Evolutionary conservation across 2,329 filamentous ascomycete genomes (phyloP), one percentile per base, ranked within the genome.

Genomic region (Diaporthe sp.): DNA sequence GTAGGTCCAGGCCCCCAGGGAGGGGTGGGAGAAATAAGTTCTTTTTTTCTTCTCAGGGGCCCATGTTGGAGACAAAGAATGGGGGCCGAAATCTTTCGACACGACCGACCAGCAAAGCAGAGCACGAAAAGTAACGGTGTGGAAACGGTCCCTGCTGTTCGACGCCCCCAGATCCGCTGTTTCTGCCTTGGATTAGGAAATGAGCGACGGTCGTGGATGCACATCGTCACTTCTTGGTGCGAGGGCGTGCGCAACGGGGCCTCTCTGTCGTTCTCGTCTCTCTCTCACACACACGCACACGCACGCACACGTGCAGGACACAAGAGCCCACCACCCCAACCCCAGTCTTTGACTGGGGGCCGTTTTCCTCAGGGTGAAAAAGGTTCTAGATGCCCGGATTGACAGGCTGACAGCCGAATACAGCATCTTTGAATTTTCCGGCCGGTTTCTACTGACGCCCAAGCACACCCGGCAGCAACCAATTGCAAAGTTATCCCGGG

Each of bases 111-210:
- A 55, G 42, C 37, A 20, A 39, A 28, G 31, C 39, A 44, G 42
- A 47, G 20, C n/a, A 17, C 13, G 6, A 20, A 47, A 68, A 63
- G 31, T 73, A 75, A 75, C 70, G 74, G 74, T 73, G 34, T n/a
- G 31, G 42, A 75, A 68, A 73, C 74, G 74, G 61, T 68, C 37
- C 31, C 17, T 37, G 31, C 20, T 53, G n/a, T 22, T 57, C n/a
- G 22, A 25, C 25, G n/a, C 22, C 15, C 28, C 22, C 17, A 37
- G 63, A 22, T 25, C 47, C 63, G 47, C 63, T 39, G 10, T 68
- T 53, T 39, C 4, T 65, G 22, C 15, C 22, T 55, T 70, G 28
- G 73, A 75, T 57, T 28, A 55, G 73, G 67, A 44, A 44, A 75
- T 60, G 51, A 55, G 60, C 63, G 49, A 22, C 72, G 31, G 28